A percentile compares a stretch with the other conserved stretches of the same genome.
These are phyloP conservation scores for Russula dissimulans DNA, from an alignment of 768 basidiomycete species.

Conservation along the genomic window DNA sequence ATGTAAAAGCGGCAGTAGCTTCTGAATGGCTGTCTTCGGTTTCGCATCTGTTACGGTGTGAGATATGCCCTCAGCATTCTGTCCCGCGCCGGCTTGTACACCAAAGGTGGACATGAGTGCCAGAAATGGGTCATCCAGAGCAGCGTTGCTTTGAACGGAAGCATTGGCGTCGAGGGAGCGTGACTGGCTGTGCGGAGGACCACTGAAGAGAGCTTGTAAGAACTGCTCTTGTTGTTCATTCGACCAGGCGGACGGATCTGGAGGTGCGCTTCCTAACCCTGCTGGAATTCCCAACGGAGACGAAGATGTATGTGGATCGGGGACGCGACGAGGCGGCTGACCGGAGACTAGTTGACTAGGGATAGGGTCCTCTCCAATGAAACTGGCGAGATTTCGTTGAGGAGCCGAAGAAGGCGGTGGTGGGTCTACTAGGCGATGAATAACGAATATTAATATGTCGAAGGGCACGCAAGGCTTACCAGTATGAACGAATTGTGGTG, in stretches of 20 bases:
- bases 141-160: not conserved
- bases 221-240: conserved; percentile 62
- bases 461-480: conserved; percentile 30
- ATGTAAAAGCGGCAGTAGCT: conserved; percentile 58
- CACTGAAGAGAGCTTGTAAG: conserved; percentile 51
- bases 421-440: conserved; percentile 27
- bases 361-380: conserved; percentile 32
- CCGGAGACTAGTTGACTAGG: conserved; percentile 23
- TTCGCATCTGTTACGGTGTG: conserved; percentile 17
- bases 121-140: conserved; percentile 26
- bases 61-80: not conserved
- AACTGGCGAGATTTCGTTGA: conserved; percentile 25
- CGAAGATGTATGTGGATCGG: conserved; percentile 21
- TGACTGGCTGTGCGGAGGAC: conserved; percentile 3
- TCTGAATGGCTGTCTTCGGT: conserved; percentile 42
- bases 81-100: conserved; percentile 12
- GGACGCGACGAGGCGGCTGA: conserved; percentile 23
- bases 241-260: conserved; percentile 55
- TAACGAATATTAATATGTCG: not conserved
- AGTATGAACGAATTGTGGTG: conserved; percentile 42
- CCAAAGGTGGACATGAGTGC: conserved; percentile 28
- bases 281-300: conserved; percentile 18
- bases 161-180: conserved; percentile 1
- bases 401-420: conserved; percentile 30
- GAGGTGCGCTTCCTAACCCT: conserved; percentile 22